phyloP scores from a whole-genome alignment of 2,329 filamentous ascomycete genomes.

The Alternaria consortialis region DNA sequence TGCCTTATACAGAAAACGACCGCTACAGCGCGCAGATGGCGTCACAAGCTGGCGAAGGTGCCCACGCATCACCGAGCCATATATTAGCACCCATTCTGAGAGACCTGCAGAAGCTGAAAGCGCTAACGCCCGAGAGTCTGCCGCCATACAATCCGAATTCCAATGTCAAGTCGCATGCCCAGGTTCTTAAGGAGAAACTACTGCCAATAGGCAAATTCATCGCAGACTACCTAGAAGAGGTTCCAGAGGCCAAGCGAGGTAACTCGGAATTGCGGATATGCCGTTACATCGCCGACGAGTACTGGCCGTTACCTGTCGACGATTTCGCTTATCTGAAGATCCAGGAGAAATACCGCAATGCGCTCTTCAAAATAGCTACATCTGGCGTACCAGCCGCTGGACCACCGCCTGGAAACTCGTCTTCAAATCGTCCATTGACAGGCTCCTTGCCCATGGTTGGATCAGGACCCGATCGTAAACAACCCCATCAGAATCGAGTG shows the following conservation, averaged over 20 bases:
- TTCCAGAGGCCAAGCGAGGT: constrained; percentile 7
- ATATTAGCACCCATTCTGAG: constrained; percentile 19
- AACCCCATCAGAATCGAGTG: too few species aligned
- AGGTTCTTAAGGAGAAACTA: constrained; percentile 27
- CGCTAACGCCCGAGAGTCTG: constrained; percentile 14
- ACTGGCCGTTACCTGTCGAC: constrained; percentile 28
- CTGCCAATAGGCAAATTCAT: constrained; percentile 27
- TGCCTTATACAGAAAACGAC: not conserved
- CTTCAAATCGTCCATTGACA: not conserved
- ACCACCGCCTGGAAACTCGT: not conserved
- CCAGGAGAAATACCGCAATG: constrained; percentile 26
- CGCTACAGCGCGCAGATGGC: not conserved
- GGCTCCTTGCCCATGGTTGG: not conserved
- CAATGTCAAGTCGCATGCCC: constrained; percentile 17
- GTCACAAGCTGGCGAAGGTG: not conserved
- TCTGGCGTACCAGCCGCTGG: not conserved
- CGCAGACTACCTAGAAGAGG: not conserved
- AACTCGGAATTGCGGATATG: constrained; percentile 25
- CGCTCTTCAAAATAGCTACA: constrained; percentile 2
- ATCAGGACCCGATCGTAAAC: too few species aligned
- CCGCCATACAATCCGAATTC: constrained; percentile 13
- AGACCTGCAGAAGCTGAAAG: constrained; percentile 21
- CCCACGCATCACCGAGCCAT: not conserved
- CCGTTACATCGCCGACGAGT: constrained; percentile 21
- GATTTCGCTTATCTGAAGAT: constrained; percentile 22